These are phyloP conservation scores for Huntiella bhutanensis DNA, from an alignment of 2,329 filamentous ascomycete species.

Conservation along the genomic window DNA sequence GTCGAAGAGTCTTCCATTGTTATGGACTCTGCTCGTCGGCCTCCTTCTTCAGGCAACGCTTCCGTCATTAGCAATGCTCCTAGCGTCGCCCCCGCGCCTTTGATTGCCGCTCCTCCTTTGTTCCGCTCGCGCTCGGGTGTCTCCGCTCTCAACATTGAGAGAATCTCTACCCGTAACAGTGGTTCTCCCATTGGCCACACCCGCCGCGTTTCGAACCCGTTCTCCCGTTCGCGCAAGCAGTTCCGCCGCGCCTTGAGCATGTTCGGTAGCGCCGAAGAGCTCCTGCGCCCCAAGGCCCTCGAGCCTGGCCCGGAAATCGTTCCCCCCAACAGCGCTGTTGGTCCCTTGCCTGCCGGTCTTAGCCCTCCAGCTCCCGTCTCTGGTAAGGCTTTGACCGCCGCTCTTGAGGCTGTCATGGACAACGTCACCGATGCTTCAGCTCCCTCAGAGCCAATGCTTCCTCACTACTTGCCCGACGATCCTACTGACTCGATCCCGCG, in stretches of 20 bases:
- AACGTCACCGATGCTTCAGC: slow-evolving; percentile 49
- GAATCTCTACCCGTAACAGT: slow-evolving; percentile 7
- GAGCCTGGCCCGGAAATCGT: slow-evolving; percentile 21
- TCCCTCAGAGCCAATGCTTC: slow-evolving; percentile 53
- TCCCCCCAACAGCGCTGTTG: slow-evolving; percentile 2
- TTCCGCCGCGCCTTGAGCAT: slow-evolving; percentile 89
- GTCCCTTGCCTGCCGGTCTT: neutral
- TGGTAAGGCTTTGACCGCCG: slow-evolving; percentile 23
- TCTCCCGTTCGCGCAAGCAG: slow-evolving; percentile 64
- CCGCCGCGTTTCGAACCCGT: slow-evolving; percentile 53
- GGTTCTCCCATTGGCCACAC: slow-evolving; percentile 60
- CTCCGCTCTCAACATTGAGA: slow-evolving; percentile 4
- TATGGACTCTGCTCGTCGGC: slow-evolving; percentile 43
- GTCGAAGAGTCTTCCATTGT: slow-evolving; percentile 16
- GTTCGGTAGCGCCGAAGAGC: slow-evolving; percentile 82
- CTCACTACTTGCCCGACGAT: slow-evolving; percentile 66
- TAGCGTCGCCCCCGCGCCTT: neutral
- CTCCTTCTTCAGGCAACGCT: slow-evolving; percentile 22
- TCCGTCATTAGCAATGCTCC: neutral
- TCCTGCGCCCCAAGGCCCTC: slow-evolving; percentile 51
- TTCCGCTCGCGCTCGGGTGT: slow-evolving; percentile 19
- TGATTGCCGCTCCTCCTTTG: slow-evolving; percentile 41
- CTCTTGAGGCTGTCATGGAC: slow-evolving; percentile 51
- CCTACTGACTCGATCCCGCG: slow-evolving; percentile 74
- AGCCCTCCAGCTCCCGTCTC: slow-evolving; percentile 3